Evolutionary conservation across 2,329 filamentous ascomycete species (phyloP).

Genomic region (Colletotrichum lupini): DNA sequence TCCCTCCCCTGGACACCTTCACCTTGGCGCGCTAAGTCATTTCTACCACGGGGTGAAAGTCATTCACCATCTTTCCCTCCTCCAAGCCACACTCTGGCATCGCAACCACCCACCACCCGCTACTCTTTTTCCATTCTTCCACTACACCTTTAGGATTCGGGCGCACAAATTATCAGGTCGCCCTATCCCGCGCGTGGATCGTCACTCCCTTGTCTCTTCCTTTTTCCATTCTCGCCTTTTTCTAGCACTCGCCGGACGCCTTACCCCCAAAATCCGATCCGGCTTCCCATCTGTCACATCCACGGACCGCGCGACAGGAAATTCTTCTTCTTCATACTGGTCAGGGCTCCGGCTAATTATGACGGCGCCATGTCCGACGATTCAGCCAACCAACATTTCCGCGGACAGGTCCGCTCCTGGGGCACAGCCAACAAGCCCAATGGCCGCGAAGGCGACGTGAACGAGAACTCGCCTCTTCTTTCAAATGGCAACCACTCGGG

Average conservation of each 20-base stretch:
- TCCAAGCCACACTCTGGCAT: constrained; percentile 30
- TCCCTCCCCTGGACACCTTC: constrained; percentile 14
- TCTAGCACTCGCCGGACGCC: constrained; percentile 7
- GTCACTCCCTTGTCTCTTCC: constrained; percentile 28
- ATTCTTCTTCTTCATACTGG: constrained; percentile 5
- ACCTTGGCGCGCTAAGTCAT: constrained; percentile 24
- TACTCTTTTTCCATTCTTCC: constrained; percentile 22
- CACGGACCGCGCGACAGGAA: constrained; percentile 8
- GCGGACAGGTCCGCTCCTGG: constrained; percentile 38
- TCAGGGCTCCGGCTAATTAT: constrained; percentile 43
- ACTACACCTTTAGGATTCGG: background rate
- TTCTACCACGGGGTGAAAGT: background rate
- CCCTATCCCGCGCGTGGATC: constrained; percentile 15
- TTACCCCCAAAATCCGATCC: background rate
- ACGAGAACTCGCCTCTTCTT: constrained; percentile 57
- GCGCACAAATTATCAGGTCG: constrained; percentile 20
- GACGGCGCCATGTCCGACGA: constrained; percentile 43
- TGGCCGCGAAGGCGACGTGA: constrained; percentile 36
- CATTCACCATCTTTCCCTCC: constrained; percentile 19
- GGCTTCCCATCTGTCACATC: background rate
- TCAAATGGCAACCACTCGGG: constrained; percentile 44
- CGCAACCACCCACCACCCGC: constrained; percentile 15
- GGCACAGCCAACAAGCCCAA: constrained; percentile 39
- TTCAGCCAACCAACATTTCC: constrained; percentile 44
- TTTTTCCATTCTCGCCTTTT: constrained; percentile 24